phyloP scores from a whole-genome alignment of 768 basidiomycete species.

The Kondoa subrosea region DNA sequence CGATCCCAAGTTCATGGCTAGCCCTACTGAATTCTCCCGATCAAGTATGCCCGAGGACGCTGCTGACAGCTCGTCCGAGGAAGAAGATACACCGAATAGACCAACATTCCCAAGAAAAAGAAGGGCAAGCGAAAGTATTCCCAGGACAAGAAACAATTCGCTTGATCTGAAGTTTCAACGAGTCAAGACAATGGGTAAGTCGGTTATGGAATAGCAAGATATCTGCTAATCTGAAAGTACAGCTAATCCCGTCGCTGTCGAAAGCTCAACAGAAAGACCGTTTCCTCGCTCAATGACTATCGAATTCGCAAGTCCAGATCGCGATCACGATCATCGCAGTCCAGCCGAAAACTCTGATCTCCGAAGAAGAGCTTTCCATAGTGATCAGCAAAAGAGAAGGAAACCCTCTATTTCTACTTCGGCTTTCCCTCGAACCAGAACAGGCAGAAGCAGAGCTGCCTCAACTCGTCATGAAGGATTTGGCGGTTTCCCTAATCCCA shows the following conservation, averaged over 20 bases:
- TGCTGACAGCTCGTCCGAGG: background rate
- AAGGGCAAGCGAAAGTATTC: background rate
- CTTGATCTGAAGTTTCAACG: background rate
- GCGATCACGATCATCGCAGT: background rate
- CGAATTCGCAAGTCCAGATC: background rate
- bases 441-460: conserved; percentile 12
- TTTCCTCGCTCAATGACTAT: background rate
- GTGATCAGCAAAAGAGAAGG: background rate
- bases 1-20: background rate
- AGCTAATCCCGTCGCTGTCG: background rate
- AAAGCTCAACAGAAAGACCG: background rate
- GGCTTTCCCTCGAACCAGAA: conserved; percentile 14
- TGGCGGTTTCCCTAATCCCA: conserved; percentile 34
- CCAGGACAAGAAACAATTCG: background rate
- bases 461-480: conserved; percentile 25
- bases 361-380: background rate
- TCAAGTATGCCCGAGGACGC: background rate
- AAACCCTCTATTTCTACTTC: too few species aligned
- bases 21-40: background rate
- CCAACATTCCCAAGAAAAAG: background rate
- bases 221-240: background rate
- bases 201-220: background rate
- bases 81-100: background rate
- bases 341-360: background rate
- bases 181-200: background rate